Percentiles rank a stretch among this genome's conserved stretches.
Evolutionary conservation across 768 basidiomycete species (phyloP).

Genomic region (Podaxis carcinomalis): DNA sequence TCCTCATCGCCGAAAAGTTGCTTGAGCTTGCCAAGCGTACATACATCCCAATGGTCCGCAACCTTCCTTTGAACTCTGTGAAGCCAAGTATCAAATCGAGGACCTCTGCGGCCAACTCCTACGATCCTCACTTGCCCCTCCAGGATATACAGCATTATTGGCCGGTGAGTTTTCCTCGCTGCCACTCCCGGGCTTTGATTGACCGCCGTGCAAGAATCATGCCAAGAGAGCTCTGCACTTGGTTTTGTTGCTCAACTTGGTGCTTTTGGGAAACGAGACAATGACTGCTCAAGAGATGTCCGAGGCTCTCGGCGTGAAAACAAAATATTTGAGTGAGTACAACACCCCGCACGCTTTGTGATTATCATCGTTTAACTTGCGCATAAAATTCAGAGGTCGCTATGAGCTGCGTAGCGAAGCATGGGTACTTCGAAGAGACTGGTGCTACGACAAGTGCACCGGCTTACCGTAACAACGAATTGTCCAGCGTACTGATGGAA

Average conservation of each 20-base stretch:
- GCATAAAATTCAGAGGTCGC: background rate
- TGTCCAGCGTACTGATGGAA: background rate
- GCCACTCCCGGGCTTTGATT: background rate
- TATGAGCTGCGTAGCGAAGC: background rate
- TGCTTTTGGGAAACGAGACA: background rate
- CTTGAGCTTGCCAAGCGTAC: background rate
- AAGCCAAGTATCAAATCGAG: background rate
- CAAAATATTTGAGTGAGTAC: conserved; percentile 2
- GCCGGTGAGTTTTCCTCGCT: background rate
- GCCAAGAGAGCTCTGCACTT: conserved; percentile 6
- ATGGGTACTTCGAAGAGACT: conserved; percentile 1
- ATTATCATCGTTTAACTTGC: background rate
- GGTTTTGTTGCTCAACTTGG: background rate
- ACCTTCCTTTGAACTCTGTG: background rate
- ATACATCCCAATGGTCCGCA: background rate
- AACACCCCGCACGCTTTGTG: background rate
- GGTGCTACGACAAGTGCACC: background rate
- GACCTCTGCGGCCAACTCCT: background rate
- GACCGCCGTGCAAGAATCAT: background rate
- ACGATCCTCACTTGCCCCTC: background rate
- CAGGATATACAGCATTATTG: background rate
- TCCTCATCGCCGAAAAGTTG: background rate
- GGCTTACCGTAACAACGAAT: background rate
- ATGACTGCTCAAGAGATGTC: conserved; percentile 2
- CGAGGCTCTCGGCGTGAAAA: background rate